phyloP scores from a whole-genome alignment of 1,284 basidiomycete species.

The Leccinum angustisporum region DNA sequence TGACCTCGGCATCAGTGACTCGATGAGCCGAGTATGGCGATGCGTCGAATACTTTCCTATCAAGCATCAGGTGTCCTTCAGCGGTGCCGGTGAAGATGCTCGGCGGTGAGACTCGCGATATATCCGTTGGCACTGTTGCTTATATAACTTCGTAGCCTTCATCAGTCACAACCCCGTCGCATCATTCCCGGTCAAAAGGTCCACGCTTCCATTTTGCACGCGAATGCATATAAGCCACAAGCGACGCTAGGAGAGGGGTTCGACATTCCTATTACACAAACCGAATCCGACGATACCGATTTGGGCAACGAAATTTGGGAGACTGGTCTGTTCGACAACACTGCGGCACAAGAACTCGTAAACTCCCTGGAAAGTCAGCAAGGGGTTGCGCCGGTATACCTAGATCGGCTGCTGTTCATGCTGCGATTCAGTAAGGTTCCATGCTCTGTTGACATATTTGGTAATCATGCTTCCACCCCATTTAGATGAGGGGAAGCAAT shows the following conservation, averaged over 20 bases:
- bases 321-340: slow-evolving; percentile 10
- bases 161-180: slow-evolving; percentile 6
- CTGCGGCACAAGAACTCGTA: slow-evolving; percentile 3
- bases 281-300: not conserved
- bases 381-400: slow-evolving; percentile 1
- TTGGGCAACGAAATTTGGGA: slow-evolving; percentile 8
- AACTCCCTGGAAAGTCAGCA: not conserved
- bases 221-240: slow-evolving; percentile 11
- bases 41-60: slow-evolving; percentile 10
- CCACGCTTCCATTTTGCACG: slow-evolving; percentile 16
- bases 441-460: not conserved
- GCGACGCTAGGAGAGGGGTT: slow-evolving; percentile 12
- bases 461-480: not conserved
- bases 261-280: not conserved
- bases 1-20: not conserved
- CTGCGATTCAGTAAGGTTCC: slow-evolving; percentile 10
- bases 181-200: slow-evolving; percentile 23
- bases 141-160: slow-evolving; percentile 3
- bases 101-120: slow-evolving; percentile 3
- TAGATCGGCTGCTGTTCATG: slow-evolving; percentile 16
- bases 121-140: not conserved
- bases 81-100: slow-evolving; percentile 3
- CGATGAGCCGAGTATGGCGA: not conserved
- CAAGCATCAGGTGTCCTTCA: slow-evolving; percentile 13
- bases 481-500: slow-evolving; percentile 27